Percentiles rank a stretch among this genome's conserved stretches.
Evolutionary conservation across 768 basidiomycete species (phyloP).

Genomic region (Cubamyces lactineus): DNA sequence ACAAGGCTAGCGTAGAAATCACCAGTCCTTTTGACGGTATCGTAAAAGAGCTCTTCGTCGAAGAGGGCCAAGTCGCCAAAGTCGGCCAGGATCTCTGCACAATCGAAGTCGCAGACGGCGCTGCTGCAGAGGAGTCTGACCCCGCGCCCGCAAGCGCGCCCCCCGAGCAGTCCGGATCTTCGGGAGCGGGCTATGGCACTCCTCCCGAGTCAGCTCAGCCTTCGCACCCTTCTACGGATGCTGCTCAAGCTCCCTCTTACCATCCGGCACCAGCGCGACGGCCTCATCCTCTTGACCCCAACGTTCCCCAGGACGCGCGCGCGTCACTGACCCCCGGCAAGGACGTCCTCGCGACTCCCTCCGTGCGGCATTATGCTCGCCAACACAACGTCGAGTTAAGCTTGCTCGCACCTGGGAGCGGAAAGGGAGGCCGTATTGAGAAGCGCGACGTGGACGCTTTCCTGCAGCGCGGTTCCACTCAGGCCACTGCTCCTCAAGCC

Average conservation of each 20-base stretch:
- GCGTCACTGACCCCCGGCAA: constrained; percentile 18
- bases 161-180: constrained; percentile 1
- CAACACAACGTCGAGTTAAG: constrained; percentile 64
- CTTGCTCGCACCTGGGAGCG: constrained; percentile 64
- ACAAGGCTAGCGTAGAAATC: constrained; percentile 91
- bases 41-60: constrained; percentile 70
- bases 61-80: constrained; percentile 83
- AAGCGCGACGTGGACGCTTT: constrained; percentile 73
- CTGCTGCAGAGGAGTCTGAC: constrained; percentile 15
- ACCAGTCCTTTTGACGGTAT: constrained; percentile 84
- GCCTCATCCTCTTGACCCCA: constrained; percentile 70
- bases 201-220: constrained; percentile 5
- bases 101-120: constrained; percentile 79
- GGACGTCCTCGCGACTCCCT: constrained; percentile 70
- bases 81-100: constrained; percentile 78
- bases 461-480: constrained; percentile 38
- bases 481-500: constrained; percentile 1
- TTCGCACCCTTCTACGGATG: neutral
- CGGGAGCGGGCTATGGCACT: neutral
- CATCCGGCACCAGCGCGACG: constrained; percentile 26
- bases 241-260: constrained; percentile 3
- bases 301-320: constrained; percentile 33
- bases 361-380: constrained; percentile 77
- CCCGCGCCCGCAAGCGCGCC: constrained; percentile 19
- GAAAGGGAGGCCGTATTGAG: constrained; percentile 75